Conservation (phyloP, 345 rosid genomes). For the Anacardium occidentale region DNA sequence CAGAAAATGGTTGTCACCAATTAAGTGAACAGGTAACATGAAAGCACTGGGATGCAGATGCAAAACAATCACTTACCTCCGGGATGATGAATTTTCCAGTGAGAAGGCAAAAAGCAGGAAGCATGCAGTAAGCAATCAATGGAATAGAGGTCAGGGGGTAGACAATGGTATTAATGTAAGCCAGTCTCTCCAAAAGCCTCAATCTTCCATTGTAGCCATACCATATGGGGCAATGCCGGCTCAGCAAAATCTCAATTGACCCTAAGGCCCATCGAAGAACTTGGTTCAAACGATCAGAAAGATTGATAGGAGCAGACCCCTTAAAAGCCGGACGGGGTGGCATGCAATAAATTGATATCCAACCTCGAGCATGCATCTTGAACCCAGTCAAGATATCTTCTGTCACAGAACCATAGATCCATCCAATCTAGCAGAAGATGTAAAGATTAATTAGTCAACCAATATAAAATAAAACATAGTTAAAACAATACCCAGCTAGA, state of each 20-base stretch:
- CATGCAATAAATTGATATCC: conserved; percentile 97
- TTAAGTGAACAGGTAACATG: neutral
- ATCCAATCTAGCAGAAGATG: conserved; percentile 66
- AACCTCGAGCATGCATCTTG: conserved; percentile 99
- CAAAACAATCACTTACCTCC: conserved; percentile 51
- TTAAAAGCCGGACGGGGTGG: conserved; percentile 99
- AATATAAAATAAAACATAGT: neutral
- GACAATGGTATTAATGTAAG: conserved; percentile 94
- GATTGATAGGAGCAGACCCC: conserved; percentile 99
- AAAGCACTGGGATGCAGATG: neutral
- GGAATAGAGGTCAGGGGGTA: conserved; percentile 96
- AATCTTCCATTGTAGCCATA: conserved; percentile 86
- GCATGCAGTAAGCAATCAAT: conserved; percentile 81
- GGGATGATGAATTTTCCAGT: conserved; percentile 93
- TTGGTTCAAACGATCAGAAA: conserved; percentile 98
- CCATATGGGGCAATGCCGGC: conserved; percentile 99
- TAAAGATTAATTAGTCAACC: neutral
- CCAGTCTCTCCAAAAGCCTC: conserved; percentile 84
- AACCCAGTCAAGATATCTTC: conserved; percentile 99
- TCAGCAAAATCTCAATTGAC: conserved; percentile 89
- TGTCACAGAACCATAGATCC: conserved; percentile 99
- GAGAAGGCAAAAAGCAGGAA: conserved; percentile 97
- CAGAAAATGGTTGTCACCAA: conserved; percentile 17
- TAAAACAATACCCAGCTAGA: neutral
- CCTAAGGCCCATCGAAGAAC: conserved; percentile 99